Evolutionary conservation across 208 protist species (phyloP).

Genomic region (Leishmania major): DNA sequence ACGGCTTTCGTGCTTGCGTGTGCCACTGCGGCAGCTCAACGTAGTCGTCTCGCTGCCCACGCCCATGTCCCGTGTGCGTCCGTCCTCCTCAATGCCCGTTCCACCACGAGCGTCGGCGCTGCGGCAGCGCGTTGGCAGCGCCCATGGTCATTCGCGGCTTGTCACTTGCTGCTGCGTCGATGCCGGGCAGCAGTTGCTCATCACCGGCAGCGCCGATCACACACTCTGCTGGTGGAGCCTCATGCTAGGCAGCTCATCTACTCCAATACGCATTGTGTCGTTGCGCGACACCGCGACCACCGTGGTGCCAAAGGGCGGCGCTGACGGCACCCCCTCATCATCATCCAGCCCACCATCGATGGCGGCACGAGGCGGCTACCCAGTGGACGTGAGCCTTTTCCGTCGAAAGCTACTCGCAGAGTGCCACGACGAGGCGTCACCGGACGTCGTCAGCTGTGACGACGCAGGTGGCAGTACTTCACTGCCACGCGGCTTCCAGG

Average conservation of each 20-base stretch:
- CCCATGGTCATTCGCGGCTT: constrained; percentile 52
- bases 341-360: neutral
- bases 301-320: neutral
- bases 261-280: constrained; percentile 53
- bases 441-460: neutral
- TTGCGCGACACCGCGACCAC: constrained; percentile 37
- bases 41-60: constrained; percentile 14
- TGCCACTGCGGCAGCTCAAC: constrained; percentile 66
- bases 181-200: constrained; percentile 47
- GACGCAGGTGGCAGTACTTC: neutral
- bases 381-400: constrained; percentile 80
- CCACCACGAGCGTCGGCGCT: neutral
- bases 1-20: constrained; percentile 55
- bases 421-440: neutral
- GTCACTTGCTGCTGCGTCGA: constrained; percentile 75
- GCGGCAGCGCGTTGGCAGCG: constrained; percentile 1
- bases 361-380: constrained; percentile 54
- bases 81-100: neutral
- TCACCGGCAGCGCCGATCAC: constrained; percentile 77
- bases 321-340: neutral
- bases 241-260: constrained; percentile 24
- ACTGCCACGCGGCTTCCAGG: neutral
- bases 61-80: neutral
- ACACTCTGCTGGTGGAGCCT: constrained; percentile 71
- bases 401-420: constrained; percentile 16